Evolutionary conservation across 78 protist genomes (phyloP).

Genomic region (Protostelium mycophagum): DNA sequence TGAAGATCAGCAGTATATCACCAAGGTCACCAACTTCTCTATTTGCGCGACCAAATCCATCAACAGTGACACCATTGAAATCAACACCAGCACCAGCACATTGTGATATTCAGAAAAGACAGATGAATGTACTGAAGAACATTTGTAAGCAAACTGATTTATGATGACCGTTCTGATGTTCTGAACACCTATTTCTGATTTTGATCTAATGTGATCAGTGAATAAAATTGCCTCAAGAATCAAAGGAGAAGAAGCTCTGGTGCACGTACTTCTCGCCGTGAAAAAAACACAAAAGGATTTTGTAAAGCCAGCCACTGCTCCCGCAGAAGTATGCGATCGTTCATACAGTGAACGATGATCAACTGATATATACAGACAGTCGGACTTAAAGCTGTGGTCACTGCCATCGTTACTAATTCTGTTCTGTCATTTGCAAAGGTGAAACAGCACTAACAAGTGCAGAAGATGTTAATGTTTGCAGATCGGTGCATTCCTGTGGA

Average conservation of each 20-base stretch:
- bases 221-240: not conserved
- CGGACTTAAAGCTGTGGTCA: not conserved
- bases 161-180: not conserved
- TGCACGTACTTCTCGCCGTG: not conserved
- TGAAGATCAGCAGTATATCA: too few species aligned
- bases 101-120: not conserved
- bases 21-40: too few species aligned
- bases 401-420: not conserved
- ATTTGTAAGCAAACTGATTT: not conserved
- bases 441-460: not conserved
- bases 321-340: not conserved
- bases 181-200: not conserved
- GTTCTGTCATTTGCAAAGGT: not conserved
- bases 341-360: too few species aligned
- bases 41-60: too few species aligned
- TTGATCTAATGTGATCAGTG: too few species aligned
- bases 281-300: not conserved
- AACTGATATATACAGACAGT: not conserved
- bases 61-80: not conserved
- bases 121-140: not conserved
- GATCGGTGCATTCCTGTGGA: not conserved
- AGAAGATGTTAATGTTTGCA: not conserved
- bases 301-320: not conserved
- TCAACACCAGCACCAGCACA: not conserved
- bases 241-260: not conserved